Evolutionary conservation across 768 basidiomycete genomes (phyloP), one percentile per base, ranked within the genome.

Genomic region (Mycena epipterygia): DNA sequence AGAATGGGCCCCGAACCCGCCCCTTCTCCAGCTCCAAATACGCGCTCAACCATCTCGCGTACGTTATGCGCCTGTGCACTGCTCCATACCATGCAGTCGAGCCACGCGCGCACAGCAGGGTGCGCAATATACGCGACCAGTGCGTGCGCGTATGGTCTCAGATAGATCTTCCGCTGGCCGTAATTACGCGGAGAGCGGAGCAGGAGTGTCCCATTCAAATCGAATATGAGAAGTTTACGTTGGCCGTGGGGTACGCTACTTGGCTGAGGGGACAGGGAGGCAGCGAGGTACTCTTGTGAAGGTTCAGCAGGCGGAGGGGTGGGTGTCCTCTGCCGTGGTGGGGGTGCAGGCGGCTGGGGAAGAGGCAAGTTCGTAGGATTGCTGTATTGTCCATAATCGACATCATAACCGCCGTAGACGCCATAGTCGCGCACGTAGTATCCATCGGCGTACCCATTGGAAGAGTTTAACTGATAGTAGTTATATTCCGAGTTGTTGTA

Each of bases 61-160:
- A 89, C 90, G 73, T 84, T 89, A 32, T 87, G 87, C 14, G 89
- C 87, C 73, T 90, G 89, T 2, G 90, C 90, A 39, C 87, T 89
- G 64, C 87, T 89, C 90, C 90, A 91, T 29, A 91, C 84, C 87
- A 91, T 91, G 19, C 86, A 84, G 57, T 89, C 88, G 48, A 90
- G 79, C 86, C 88, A 89, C 27, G 77, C 73, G 29, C 76, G 79
- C 37, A 86, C 89, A 35, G 79, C 70, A 0, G 80, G 75, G 35
- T 84, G 82, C 63, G 89, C 87, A 21, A 90, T 76, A 66, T 85
- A 90, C 1, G 80, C 76, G 19, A 83, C 77, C 64, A 90, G 86
- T 14, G 86, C 76, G 11, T 79, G 76, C 74, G 89, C 82, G 74
- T 87, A 90, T 17, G 89, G 89, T 52, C 72, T 29, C 29, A 70